Conservation (phyloP, 2,329 filamentous ascomycete genomes). For the Mollisiaceae sp. region DNA sequence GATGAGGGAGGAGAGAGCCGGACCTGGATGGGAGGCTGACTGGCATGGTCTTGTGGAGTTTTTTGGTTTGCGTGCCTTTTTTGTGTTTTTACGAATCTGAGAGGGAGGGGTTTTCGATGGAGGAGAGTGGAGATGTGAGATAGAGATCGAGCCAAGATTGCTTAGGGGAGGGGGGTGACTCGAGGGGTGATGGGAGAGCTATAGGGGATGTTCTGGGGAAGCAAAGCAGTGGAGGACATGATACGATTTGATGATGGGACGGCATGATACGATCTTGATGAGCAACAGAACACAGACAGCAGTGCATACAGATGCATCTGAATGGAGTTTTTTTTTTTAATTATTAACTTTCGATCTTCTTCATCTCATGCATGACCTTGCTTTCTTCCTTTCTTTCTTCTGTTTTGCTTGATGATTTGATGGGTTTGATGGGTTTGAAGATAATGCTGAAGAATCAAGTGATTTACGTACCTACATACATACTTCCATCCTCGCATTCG, state of each 20-base stretch:
- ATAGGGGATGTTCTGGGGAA: background rate
- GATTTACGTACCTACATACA: too few relatives aligned
- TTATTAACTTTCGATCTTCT: background rate
- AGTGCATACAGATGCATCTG: constrained; percentile 5
- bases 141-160: constrained; percentile 5
- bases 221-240: background rate
- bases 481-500: background rate
- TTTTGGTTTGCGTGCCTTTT: background rate
- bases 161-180: background rate
- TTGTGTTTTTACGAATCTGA: background rate
- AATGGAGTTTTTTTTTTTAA: constrained; percentile 5
- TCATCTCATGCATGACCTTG: background rate
- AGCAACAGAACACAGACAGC: constrained; percentile 3
- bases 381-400: background rate
- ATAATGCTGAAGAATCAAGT: background rate
- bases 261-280: constrained; percentile 12
- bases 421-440: too few relatives aligned
- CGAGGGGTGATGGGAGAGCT: background rate
- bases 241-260: constrained; percentile 8
- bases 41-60: constrained; percentile 5
- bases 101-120: background rate
- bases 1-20: constrained; percentile 1
- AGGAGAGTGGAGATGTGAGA: background rate
- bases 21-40: background rate
- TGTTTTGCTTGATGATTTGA: background rate